Evolutionary conservation across 768 basidiomycete species (phyloP), one percentile per base, ranked within the genome.

Genomic region (Boletus reticulatus): DNA sequence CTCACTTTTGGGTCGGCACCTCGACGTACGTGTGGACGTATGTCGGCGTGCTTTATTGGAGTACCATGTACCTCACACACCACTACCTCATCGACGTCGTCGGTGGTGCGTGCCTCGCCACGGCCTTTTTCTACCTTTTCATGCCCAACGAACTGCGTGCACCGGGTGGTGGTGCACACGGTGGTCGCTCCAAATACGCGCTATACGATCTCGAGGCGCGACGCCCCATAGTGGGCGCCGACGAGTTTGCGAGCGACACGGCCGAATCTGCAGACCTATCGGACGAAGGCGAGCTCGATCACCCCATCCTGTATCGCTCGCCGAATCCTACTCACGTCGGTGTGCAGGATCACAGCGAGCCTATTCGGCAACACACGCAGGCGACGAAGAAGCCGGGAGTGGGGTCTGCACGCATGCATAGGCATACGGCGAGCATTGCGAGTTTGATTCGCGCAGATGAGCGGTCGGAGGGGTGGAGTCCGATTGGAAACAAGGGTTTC

Each of bases 21-120:
- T 77, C 82, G 1, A 76, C 75, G 4, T 86, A 80, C 60, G 84
- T 85, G 22, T 98, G 94, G 92, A 76, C 73, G 2, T 99, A 98
- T 73, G 87, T 85, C 3, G 85, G 83, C 7, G 75, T 92, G 17
- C 82, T 99, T 5, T 98, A 96, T 71, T 99, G 97, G 97, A 87
- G 92, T 11, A 98, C 96, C 22, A 98, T 98, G 96, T 98, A 96
- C 77, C 88, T 96, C 64, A 92, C 92, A 4, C 94, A 97, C 72
- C 96, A 98, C 76, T 98, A 98, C 78, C 88, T 99, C 67, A 94
- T 99, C 74, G 97, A 99, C 68, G 92, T 98, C 68, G 92, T 94
- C 47, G 91, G 87, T 11, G 97, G 97, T 14, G 92, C 89, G 0
- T 96, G 94, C 68, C 82, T 99, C 59, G 88, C 95, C 45, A 87